Base-by-base conservation (phyloP, 139 green algal genomes). In the Chlorella sp. region DNA sequence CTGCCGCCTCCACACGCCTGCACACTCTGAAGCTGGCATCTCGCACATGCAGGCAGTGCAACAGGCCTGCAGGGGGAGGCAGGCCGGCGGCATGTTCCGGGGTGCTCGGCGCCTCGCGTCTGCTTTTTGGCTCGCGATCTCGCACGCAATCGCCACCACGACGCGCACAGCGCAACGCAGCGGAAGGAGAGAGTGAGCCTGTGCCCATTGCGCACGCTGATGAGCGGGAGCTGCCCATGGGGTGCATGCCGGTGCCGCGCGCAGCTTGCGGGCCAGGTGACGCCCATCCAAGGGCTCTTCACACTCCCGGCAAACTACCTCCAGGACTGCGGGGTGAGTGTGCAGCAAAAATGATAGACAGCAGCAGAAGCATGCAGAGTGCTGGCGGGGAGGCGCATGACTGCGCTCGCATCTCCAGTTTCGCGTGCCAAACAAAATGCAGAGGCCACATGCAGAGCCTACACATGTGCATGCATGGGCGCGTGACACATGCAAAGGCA, bases 91-190 rank as follows among this genome's bases (percentile, higher is more conserved):
- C 76, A 83, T 24, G 42, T 24, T 55, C 73, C 30, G 82, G 14
- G 31, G 74, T 2, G 78, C 68, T 0, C 49, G 82, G 23, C 30
- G 31, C 1, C 31, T 72, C 2, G 61, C 73, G 2, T 35, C 81
- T 17, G 63, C 76, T 20, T 83, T 77, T 1, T 63, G 83, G 27
- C 74, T 90, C 27, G 84, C 74, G 5, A 67, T 87, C 5, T 83
- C 80, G 27, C 49, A n/a, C n/a, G n/a, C 65, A 55, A 55, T 17
- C 42, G 17, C 42, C 35, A 0, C 66, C n/a, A n/a, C n/a, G n/a
- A n/a, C n/a, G n/a, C n/a, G n/a, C n/a, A n/a, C n/a, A n/a, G n/a
- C n/a, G n/a, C n/a, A n/a, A n/a, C n/a, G n/a, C n/a, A n/a, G n/a
- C n/a, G n/a, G n/a, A n/a, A n/a, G n/a, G n/a, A n/a, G n/a, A n/a